A percentile compares a stretch with the other conserved stretches of the same genome.
Conservation (phyloP, 2,329 filamentous ascomycete genomes). For the Colletotrichum acutatum region DNA sequence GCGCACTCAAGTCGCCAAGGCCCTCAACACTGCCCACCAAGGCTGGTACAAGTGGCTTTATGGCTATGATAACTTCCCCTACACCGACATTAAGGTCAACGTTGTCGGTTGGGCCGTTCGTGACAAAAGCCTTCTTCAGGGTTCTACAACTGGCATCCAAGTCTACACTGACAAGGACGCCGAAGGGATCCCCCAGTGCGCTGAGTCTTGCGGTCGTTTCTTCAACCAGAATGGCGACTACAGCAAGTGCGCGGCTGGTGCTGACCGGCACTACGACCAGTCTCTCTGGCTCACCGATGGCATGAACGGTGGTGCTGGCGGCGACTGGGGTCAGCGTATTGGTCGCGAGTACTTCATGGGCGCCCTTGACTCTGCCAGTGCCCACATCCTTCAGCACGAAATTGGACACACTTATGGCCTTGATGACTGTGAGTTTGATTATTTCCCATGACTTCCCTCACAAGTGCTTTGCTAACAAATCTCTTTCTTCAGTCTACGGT, state of each 20-base stretch:
- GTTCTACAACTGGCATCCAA: conserved; percentile 48
- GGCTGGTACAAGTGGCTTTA: conserved; percentile 56
- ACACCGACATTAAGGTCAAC: conserved; percentile 48
- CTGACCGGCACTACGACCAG: conserved; percentile 54
- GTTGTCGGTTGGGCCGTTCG: conserved; percentile 57
- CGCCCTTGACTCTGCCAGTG: conserved; percentile 47
- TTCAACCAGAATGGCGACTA: conserved; percentile 58
- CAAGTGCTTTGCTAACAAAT: background rate
- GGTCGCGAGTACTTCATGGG: conserved; percentile 56
- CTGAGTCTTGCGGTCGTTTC: conserved; percentile 53
- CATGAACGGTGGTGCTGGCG: conserved; percentile 55
- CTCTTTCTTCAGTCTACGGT: conserved; percentile 16
- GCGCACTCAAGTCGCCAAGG: conserved; percentile 48
- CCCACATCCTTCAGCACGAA: conserved; percentile 60
- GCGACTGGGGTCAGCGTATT: conserved; percentile 59
- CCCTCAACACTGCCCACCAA: conserved; percentile 48
- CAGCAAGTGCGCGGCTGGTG: conserved; percentile 50
- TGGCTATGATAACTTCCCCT: conserved; percentile 57
- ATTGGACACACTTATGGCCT: conserved; percentile 57
- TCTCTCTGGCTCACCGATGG: conserved; percentile 60
- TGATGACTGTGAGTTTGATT: conserved; percentile 45
- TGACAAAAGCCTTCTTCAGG: conserved; percentile 49
- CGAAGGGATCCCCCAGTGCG: conserved; percentile 54
- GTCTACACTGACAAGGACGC: conserved; percentile 54
- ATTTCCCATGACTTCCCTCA: background rate